Conservation (phyloP, 176 grass and related monocot species). For the Phoenix dactylifera region DNA sequence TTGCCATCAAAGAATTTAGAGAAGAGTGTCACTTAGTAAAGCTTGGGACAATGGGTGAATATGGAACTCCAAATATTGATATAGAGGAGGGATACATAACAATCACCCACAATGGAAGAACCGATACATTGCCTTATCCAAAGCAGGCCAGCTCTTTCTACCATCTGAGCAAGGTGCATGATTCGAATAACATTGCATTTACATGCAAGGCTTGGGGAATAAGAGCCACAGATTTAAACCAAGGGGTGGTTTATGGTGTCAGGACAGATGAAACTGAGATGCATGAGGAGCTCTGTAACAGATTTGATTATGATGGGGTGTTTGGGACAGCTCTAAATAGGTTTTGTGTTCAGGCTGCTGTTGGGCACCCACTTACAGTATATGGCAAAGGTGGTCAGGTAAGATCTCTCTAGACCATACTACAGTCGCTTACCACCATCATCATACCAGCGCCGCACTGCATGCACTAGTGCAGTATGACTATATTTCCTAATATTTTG, state of each 20-base stretch:
- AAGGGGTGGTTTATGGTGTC: slow-evolving; percentile 87
- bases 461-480: too few relatives aligned
- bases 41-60: slow-evolving; percentile 96
- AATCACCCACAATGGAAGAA: slow-evolving; percentile 88
- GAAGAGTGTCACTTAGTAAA: slow-evolving; percentile 88
- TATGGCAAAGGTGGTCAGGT: slow-evolving; percentile 96
- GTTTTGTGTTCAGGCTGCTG: slow-evolving; percentile 94
- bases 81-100: slow-evolving; percentile 92
- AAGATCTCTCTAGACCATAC: slow-evolving; percentile 2
- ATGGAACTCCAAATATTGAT: slow-evolving; percentile 96
- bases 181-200: slow-evolving; percentile 96
- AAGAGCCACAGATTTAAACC: slow-evolving; percentile 91
- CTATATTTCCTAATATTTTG: too few relatives aligned
- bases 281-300: slow-evolving; percentile 90
- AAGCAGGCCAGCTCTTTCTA: slow-evolving; percentile 97
- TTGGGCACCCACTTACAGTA: slow-evolving; percentile 86
- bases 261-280: slow-evolving; percentile 84
- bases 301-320: slow-evolving; percentile 83
- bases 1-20: slow-evolving; percentile 78
- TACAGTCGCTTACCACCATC: too few relatives aligned
- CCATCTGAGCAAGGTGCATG: slow-evolving; percentile 94
- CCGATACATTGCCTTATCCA: slow-evolving; percentile 84
- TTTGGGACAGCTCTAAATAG: slow-evolving; percentile 96
- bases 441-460: too few relatives aligned
- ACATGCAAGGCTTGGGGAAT: slow-evolving; percentile 92